Evolutionary conservation across 495 filamentous ascomycete genomes (phyloP), one percentile per base, ranked within the genome.

Genomic region (Neurospora cerealis): DNA sequence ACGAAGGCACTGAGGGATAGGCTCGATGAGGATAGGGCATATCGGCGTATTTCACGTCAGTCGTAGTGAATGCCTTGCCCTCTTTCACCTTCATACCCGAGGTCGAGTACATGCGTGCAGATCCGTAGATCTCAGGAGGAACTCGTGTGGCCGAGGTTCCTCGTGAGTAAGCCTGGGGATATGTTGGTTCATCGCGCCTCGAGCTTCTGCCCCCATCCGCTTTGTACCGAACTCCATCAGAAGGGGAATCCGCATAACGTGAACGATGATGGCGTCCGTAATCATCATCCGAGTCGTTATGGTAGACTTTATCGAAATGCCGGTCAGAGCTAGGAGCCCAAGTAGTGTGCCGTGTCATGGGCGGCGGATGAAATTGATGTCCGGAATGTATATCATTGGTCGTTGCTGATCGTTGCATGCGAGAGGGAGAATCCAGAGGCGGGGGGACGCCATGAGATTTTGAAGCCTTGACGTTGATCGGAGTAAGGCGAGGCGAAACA

Each of bases 401-500:
- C 21, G 82, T 79, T 44, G 79, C 76, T 39, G 80, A 77, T 7
- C 76, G 76, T 41, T 41, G 75, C 15, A 79, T 48, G 69, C 80
- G 80, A 19, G 81, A 81, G 15, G 81, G 79, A 9, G 83, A 78
- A 38, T 73, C 74, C 28, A 17, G 54, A 34, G 54, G 54, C 15
- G 28, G 15, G 4, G 75, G 44, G 9, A 72, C 69, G 13, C 71
- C 38, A 21, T 75, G 70, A 38, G 74, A 72, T 2, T 66, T 78
- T 60, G 80, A 75, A n/a, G 82, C 77, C 72, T 84, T 83, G 32
- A 73, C 24, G 19, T 81, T 76, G 15, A 73, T 37, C 28, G 83
- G 82, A 70, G 78, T 69, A 17, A 62, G 21, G 54, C 54, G 54
- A 66, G 54, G 54, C 28, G 54, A 66, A 34, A 73, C 75, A 28